Evolutionary conservation across 768 basidiomycete species (phyloP).

Genomic region (Tephrocybe sp.): DNA sequence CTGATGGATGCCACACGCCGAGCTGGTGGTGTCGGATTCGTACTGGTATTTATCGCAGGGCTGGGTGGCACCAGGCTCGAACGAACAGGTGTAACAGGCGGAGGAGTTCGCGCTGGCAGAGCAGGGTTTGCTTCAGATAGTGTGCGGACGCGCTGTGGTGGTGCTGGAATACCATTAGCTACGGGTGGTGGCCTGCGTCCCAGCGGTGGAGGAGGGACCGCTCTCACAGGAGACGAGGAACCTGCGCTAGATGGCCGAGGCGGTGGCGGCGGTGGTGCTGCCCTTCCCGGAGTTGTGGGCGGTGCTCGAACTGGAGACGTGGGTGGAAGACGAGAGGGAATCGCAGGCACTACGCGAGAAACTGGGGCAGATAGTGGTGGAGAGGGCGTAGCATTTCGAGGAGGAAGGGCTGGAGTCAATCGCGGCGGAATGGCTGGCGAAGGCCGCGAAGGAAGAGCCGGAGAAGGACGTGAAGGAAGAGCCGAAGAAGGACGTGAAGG

Average conservation of each 20-base stretch:
- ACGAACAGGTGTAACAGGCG: constrained; percentile 27
- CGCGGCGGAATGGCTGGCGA: constrained; percentile 9
- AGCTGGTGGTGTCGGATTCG: constrained; percentile 9
- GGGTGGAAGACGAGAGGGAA: constrained; percentile 27
- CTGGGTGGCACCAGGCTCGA: constrained; percentile 27
- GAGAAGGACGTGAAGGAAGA: constrained; percentile 7
- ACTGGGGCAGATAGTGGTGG: constrained; percentile 19
- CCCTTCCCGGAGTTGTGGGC: constrained; percentile 32
- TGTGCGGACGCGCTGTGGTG: constrained; percentile 39
- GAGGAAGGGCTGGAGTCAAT: constrained; percentile 30
- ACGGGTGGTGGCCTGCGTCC: constrained; percentile 32
- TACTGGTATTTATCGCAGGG: not conserved
- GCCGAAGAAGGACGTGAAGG: constrained; percentile 29
- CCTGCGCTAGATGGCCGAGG: constrained; percentile 36
- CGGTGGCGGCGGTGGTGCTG: constrained; percentile 36
- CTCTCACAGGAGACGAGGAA: constrained; percentile 28
- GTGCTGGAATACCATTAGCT: constrained; percentile 27
- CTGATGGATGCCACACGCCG: constrained; percentile 11
- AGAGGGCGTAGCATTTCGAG: constrained; percentile 31
- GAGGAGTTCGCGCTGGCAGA: constrained; percentile 29
- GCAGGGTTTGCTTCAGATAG: constrained; percentile 42
- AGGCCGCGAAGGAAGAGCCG: constrained; percentile 9
- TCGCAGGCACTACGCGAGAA: constrained; percentile 27
- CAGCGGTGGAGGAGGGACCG: constrained; percentile 41
- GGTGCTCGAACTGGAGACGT: constrained; percentile 20